Base-by-base conservation (phyloP, 2,329 filamentous ascomycete species). In the Phoma sp. region DNA sequence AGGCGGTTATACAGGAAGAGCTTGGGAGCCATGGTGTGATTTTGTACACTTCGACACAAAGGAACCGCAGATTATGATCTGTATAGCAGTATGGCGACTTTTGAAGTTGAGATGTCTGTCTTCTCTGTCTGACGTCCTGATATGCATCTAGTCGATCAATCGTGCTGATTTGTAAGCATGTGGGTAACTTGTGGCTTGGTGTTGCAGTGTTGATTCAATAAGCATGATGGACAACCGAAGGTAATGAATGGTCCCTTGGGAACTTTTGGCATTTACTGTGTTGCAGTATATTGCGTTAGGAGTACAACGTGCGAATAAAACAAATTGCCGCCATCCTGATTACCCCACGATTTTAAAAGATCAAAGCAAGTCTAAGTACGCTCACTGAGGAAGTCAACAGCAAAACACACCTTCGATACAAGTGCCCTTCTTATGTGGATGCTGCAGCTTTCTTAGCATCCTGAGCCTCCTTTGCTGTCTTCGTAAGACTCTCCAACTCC, bases 401-500 rank as follows among this genome's bases (percentile, higher is more conserved):
- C 27, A 29, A 29, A 9, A 29, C 27, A 29, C 27, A 6, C 27
- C 27, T 29, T 18, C 18, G 18, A 18, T 18, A 18, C 18, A 18
- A 18, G 18, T 18, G 18, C 18, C 1, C 7, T 7, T 32, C 1
- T 30, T 32, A 37, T 36, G n/a, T 14, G 8, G 14, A n/a, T 1
- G 7, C 7, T 7, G 24, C 47, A 13, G 41, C 41, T 14, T 38
- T 46, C 46, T 58, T 65, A 10, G 53, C 60, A 40, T 66, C 60
- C 18, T 74, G 75, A 13, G 81, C 82, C 61, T 76, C 77, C 69
- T 77, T 77, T n/a, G 87, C 87, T 13, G 82, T 80, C 40, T 80
- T 80, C 36, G 80, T 65, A 37, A 90, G 70, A 1, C 71, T 70
- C 1, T 87, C 86, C 58, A 88, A 71, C 40, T 75, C 72, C 1